phyloP scores from a whole-genome alignment of 2,329 filamentous ascomycete genomes.

The Orbilia javanica region DNA sequence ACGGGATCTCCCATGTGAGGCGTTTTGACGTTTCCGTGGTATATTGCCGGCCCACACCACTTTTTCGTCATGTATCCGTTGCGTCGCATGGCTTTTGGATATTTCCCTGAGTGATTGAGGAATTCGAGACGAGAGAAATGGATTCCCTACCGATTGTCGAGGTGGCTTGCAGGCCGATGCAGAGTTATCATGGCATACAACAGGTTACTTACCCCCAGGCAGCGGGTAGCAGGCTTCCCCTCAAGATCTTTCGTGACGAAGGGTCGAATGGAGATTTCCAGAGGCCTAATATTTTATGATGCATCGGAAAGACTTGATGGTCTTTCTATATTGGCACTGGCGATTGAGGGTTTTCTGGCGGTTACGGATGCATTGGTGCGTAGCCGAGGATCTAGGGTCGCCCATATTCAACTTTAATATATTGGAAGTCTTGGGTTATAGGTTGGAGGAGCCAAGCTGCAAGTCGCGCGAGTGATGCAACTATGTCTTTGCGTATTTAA shows the following conservation, averaged over 20 bases:
- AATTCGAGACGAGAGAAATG: slow-evolving; percentile 23
- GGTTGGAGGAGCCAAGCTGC: too few species aligned
- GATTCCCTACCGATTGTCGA: slow-evolving; percentile 10
- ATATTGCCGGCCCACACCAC: slow-evolving; percentile 22
- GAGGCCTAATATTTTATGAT: slow-evolving; percentile 19
- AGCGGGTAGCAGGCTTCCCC: slow-evolving; percentile 15
- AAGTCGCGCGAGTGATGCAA: too few species aligned
- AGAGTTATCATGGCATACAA: neutral
- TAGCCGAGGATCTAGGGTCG: slow-evolving; percentile 45
- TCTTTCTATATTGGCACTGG: neutral
- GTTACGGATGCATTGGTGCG: slow-evolving; percentile 4
- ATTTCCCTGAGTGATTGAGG: neutral
- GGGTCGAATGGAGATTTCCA: slow-evolving; percentile 10
- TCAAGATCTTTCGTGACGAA: slow-evolving; percentile 29
- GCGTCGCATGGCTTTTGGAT: neutral
- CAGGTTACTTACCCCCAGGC: neutral
- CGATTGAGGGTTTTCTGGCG: slow-evolving; percentile 16
- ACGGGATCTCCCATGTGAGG: slow-evolving; percentile 6
- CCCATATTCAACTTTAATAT: neutral
- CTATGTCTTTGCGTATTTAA: too few species aligned
- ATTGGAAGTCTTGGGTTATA: neutral
- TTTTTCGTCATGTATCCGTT: neutral
- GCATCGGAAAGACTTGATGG: slow-evolving; percentile 35
- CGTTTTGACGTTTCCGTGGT: slow-evolving; percentile 28
- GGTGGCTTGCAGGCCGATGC: slow-evolving; percentile 34